phyloP scores from a whole-genome alignment of 2,329 filamentous ascomycete genomes.

The Cryphonectria parasitica region DNA sequence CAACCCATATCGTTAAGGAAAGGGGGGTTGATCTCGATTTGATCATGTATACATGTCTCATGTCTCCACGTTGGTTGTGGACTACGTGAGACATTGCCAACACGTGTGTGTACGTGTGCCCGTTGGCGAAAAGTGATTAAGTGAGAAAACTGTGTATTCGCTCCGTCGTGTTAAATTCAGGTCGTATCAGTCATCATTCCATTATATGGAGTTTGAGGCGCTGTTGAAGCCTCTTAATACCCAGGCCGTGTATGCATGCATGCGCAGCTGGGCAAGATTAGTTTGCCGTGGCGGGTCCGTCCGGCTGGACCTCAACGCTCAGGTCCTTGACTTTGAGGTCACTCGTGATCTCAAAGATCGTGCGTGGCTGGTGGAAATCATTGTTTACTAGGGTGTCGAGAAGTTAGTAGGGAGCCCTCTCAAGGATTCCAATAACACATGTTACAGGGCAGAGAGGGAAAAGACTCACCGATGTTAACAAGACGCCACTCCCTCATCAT shows the following conservation, averaged over 20 bases:
- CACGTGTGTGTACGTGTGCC: neutral
- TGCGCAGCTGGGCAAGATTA: conserved; percentile 5
- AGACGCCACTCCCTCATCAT: conserved; percentile 93
- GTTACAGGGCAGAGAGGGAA: neutral
- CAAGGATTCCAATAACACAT: neutral
- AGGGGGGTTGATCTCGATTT: conserved; percentile 12
- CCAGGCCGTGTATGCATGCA: conserved; percentile 11
- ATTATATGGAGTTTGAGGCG: conserved; percentile 27
- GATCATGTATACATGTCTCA: conserved; percentile 11
- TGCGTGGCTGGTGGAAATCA: conserved; percentile 84
- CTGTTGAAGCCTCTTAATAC: conserved; percentile 28
- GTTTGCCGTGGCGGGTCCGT: conserved; percentile 24
- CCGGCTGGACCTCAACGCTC: conserved; percentile 46
- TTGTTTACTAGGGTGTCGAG: conserved; percentile 75
- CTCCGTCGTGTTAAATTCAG: conserved; percentile 31
- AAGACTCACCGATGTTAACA: conserved; percentile 82
- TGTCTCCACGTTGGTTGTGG: conserved; percentile 1
- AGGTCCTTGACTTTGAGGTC: conserved; percentile 72
- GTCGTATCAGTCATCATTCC: conserved; percentile 32
- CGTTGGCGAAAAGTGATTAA: conserved; percentile 23
- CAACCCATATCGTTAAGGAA: conserved; percentile 40
- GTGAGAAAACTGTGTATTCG: conserved; percentile 27
- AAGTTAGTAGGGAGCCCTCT: neutral
- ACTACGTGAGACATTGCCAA: conserved; percentile 24
- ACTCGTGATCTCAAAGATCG: conserved; percentile 85